Evolutionary conservation across 2,329 filamentous ascomycete genomes (phyloP).

Genomic region (Aspergillus cejpii): DNA sequence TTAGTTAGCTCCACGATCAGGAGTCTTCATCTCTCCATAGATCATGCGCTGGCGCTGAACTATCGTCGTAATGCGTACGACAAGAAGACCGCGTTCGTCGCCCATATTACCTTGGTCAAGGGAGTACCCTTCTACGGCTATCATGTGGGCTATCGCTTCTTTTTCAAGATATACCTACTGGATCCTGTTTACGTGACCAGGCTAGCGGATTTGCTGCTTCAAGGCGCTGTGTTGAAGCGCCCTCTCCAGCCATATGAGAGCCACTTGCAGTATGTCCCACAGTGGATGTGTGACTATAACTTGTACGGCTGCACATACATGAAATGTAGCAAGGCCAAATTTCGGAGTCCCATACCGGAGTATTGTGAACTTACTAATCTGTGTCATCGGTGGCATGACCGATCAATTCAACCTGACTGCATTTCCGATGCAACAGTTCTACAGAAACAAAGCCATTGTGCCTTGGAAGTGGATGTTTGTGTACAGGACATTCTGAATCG

Average conservation of each 20-base stretch:
- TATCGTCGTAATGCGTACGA: slow-evolving; percentile 71
- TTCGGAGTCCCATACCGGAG: slow-evolving; percentile 68
- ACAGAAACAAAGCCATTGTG: slow-evolving; percentile 77
- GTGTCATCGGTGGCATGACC: slow-evolving; percentile 71
- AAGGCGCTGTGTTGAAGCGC: slow-evolving; percentile 78
- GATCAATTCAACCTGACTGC: slow-evolving; percentile 55
- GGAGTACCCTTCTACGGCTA: slow-evolving; percentile 95
- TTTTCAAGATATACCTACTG: slow-evolving; percentile 89
- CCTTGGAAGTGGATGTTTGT: slow-evolving; percentile 82
- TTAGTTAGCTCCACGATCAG: slow-evolving; percentile 69
- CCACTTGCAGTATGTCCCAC: slow-evolving; percentile 82
- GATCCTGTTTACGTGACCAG: slow-evolving; percentile 84
- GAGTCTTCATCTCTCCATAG: slow-evolving; percentile 75
- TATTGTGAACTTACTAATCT: slow-evolving; percentile 56
- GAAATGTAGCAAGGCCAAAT: slow-evolving; percentile 62
- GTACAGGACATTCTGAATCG: slow-evolving; percentile 85
- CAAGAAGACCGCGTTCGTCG: slow-evolving; percentile 67
- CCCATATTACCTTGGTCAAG: slow-evolving; percentile 85
- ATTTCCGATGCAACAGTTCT: slow-evolving; percentile 59
- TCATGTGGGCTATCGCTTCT: slow-evolving; percentile 83
- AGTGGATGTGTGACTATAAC: slow-evolving; percentile 99
- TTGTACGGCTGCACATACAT: slow-evolving; percentile 90
- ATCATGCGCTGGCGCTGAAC: slow-evolving; percentile 79
- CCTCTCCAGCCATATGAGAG: slow-evolving; percentile 89
- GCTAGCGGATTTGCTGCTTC: slow-evolving; percentile 75